Percentiles rank a stretch among this genome's conserved stretches.
Conservation (phyloP, 2,329 filamentous ascomycete genomes). For the Myriosclerotinia scirpicola region DNA sequence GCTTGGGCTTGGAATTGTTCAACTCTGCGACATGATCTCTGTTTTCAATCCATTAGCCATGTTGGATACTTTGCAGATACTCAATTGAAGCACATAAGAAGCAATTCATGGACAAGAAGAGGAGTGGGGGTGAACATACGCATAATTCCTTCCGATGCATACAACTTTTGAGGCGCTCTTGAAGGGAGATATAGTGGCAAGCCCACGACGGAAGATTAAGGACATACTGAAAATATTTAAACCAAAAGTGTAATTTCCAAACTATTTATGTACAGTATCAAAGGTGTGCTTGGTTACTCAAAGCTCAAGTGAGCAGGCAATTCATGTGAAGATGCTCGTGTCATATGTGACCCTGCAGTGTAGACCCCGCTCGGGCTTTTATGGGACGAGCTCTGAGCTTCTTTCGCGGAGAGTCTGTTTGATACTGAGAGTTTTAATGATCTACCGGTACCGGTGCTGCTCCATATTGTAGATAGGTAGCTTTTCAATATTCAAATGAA, state of each 20-base stretch:
- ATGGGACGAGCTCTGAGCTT: neutral
- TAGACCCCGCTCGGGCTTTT: conserved; percentile 4
- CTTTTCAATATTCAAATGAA: neutral
- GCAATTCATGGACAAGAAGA: conserved; percentile 7
- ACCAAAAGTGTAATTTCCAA: neutral
- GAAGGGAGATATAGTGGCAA: conserved; percentile 46
- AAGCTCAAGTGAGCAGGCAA: neutral
- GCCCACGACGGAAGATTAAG: conserved; percentile 37
- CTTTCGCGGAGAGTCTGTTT: neutral
- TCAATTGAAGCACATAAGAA: conserved; percentile 19
- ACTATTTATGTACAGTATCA: conserved; percentile 1
- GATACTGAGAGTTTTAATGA: neutral
- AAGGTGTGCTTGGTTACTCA: neutral
- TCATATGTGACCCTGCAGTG: neutral
- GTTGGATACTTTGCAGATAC: neutral
- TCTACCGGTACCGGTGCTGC: neutral
- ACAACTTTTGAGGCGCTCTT: conserved; percentile 59
- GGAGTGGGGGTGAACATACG: conserved; percentile 54
- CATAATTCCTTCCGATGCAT: conserved; percentile 96
- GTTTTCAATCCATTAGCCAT: neutral
- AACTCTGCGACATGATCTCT: conserved; percentile 94
- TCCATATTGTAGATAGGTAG: neutral
- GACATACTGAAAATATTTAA: conserved; percentile 33
- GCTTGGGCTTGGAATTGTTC: conserved; percentile 81
- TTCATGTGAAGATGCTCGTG: conserved; percentile 1